These are phyloP conservation scores for Jacaranda copaia DNA, from an alignment of 257 asterid species.

Conservation along the genomic window DNA sequence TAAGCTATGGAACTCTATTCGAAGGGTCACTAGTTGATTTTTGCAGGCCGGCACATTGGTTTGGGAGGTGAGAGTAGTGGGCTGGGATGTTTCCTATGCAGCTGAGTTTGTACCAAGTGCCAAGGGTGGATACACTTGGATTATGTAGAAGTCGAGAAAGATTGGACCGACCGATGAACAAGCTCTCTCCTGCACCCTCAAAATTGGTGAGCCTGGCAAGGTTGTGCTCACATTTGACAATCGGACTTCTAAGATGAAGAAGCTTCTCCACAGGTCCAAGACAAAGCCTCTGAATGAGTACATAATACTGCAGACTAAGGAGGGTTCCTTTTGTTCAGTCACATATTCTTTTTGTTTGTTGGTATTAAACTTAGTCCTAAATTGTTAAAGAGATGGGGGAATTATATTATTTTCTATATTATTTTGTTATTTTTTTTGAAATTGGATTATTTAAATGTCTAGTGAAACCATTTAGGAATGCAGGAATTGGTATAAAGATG, in stretches of 20 bases:
- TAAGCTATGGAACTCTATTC: too few relatives aligned
- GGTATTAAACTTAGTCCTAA: slow-evolving; percentile 25
- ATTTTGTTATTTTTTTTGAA: slow-evolving; percentile 32
- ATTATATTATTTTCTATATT: slow-evolving; percentile 34
- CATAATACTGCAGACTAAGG: slow-evolving; percentile 3
- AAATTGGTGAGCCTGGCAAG: too few relatives aligned
- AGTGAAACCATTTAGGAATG: too few relatives aligned
- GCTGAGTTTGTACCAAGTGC: slow-evolving; percentile 70
- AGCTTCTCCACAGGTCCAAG: slow-evolving; percentile 66
- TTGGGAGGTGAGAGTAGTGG: too few relatives aligned
- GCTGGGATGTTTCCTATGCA: too few relatives aligned
- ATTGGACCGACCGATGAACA: slow-evolving; percentile 60
- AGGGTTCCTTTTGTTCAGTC: slow-evolving; percentile 35
- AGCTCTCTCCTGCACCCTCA: slow-evolving; percentile 55
- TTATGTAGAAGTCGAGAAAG: slow-evolving; percentile 68
- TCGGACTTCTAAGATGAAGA: slow-evolving; percentile 74
- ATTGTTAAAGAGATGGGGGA: too few relatives aligned
- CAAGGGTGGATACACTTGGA: slow-evolving; percentile 74
- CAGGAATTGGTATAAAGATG: background rate
- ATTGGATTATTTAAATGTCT: slow-evolving; percentile 35
- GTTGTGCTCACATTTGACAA: too few relatives aligned
- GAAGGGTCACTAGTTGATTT: too few relatives aligned
- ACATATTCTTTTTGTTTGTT: slow-evolving; percentile 41
- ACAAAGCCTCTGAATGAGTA: slow-evolving; percentile 52
- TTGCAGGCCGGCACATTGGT: too few relatives aligned